Evolutionary conservation across 768 basidiomycete species (phyloP), one percentile per base, ranked within the genome.

Genomic region (Sporobolomyces phaffii): DNA sequence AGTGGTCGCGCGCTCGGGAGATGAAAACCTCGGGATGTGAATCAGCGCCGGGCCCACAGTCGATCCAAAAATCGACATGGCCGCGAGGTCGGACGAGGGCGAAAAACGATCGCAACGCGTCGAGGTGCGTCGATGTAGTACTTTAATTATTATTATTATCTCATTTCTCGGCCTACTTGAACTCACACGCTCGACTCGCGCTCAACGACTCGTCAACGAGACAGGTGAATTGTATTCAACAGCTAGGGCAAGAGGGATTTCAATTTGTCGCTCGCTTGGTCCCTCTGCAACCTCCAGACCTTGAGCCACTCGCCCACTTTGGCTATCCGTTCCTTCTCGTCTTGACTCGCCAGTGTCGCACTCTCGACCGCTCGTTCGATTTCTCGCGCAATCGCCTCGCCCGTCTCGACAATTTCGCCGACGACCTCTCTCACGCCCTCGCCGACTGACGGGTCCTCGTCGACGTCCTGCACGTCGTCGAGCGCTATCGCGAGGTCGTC

Each of bases 401-500:
- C 64, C 0, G n/a, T 43, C 3, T 26, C 34, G 20, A 43, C 45
- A 34, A 70, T 41, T 50, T 51, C 60, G 7, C 57, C 48, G 0
- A 14, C 50, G 3, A n/a, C 41, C 1, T 50, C 53, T 8, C 2
- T 26, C 1, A 60, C 36, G 8, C 17, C 34, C 14, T 36, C 34
- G 20, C 5, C 11, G 10, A 51, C 31, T 29, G 48, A 18, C 20
- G 7, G 4, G 20, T 54, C 28, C 18, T 51, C 67, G 6, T 31
- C 62, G 2, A 45, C 41, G 18, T 52, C 51, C 11, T 57, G 54
- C 7, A 59, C 44, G 26, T 70, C 60, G 3, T 70, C 69, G 22
- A 70, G 62, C 41, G 26, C 40, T 1, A 18, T 57, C 6, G 65
- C 58, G n/a, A 67, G 18, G 29, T 71, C 69, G 62, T 71, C 69